phyloP scores from a whole-genome alignment of 371 early-diverging fungal genomes.

The Rhizopus microsporus region DNA sequence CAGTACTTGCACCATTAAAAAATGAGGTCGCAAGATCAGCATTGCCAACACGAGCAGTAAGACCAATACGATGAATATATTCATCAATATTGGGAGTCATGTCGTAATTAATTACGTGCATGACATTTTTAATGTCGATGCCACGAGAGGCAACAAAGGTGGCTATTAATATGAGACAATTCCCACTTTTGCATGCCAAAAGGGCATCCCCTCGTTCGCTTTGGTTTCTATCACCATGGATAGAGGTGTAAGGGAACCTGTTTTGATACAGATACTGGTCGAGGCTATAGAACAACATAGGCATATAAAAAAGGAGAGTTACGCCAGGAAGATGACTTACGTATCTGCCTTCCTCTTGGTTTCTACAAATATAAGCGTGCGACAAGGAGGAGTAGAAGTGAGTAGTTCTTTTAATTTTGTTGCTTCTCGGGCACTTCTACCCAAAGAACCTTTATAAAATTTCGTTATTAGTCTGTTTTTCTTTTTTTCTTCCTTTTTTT shows the following conservation, averaged over 20 bases:
- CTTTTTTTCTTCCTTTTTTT: constrained; percentile 46
- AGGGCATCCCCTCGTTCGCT: constrained; percentile 81
- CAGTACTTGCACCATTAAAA: constrained; percentile 53
- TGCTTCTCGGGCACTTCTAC: constrained; percentile 56
- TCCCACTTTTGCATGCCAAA: constrained; percentile 72
- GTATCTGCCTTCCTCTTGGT: constrained; percentile 82
- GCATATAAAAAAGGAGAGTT: constrained; percentile 23
- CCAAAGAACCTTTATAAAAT: constrained; percentile 67
- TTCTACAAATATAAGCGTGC: constrained; percentile 84
- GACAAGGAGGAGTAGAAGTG: constrained; percentile 43
- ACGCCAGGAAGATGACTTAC: constrained; percentile 83
- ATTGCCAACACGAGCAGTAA: constrained; percentile 77
- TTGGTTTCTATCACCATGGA: constrained; percentile 80
- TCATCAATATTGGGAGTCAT: constrained; percentile 77
- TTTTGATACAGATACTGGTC: constrained; percentile 70
- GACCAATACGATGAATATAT: constrained; percentile 85
- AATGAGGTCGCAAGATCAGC: constrained; percentile 79
- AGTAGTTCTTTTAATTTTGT: constrained; percentile 45
- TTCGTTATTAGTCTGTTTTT: constrained; percentile 58
- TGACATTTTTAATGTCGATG: constrained; percentile 83
- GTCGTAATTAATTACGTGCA: constrained; percentile 88
- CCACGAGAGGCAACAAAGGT: constrained; percentile 95
- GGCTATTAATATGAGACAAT: constrained; percentile 83
- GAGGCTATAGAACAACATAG: constrained; percentile 33
- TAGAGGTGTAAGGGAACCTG: constrained; percentile 69